Evolutionary conservation across 2,329 filamentous ascomycete genomes (phyloP).

Genomic region (Tolypocladium endophyticum): DNA sequence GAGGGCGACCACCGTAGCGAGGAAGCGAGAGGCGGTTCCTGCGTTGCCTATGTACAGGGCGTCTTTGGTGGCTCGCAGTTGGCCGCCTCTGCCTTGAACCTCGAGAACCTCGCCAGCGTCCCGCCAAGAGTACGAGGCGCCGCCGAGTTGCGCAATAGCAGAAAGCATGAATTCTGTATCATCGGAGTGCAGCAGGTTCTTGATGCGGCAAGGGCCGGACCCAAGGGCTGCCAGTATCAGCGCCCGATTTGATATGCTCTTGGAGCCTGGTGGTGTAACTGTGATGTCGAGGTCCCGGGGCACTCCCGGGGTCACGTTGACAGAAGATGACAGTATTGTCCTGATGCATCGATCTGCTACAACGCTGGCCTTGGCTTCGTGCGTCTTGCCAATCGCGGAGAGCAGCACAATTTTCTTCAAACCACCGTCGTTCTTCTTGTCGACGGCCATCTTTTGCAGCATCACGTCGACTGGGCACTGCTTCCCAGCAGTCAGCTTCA

Average conservation of each 20-base stretch:
- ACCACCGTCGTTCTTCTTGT: conserved; percentile 95
- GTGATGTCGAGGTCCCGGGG: conserved; percentile 54
- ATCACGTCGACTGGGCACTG: conserved; percentile 77
- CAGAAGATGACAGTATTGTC: conserved; percentile 69
- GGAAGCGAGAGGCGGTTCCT: conserved; percentile 87
- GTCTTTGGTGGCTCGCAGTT: conserved; percentile 62
- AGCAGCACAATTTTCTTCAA: conserved; percentile 95
- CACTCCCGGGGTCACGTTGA: conserved; percentile 64
- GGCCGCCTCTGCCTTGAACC: conserved; percentile 83
- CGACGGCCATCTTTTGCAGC: conserved; percentile 88
- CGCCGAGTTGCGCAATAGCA: conserved; percentile 74
- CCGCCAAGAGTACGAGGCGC: conserved; percentile 87
- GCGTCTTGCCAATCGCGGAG: conserved; percentile 76
- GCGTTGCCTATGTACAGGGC: conserved; percentile 92
- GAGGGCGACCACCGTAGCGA: conserved; percentile 83
- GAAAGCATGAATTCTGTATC: conserved; percentile 97
- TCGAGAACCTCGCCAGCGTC: conserved; percentile 86
- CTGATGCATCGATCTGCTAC: conserved; percentile 81
- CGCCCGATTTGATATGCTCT: conserved; percentile 94
- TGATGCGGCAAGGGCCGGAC: conserved; percentile 74
- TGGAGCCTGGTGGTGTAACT: conserved; percentile 86
- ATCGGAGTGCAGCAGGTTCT: conserved; percentile 88
- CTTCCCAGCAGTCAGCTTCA: conserved; percentile 75
- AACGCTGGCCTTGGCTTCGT: conserved; percentile 79
- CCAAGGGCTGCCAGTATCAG: conserved; percentile 89